A percentile compares a stretch with the other conserved stretches of the same genome.
Evolutionary conservation across 805 yeast genomes (phyloP).

Genomic region (Myxozyma neotropica): DNA sequence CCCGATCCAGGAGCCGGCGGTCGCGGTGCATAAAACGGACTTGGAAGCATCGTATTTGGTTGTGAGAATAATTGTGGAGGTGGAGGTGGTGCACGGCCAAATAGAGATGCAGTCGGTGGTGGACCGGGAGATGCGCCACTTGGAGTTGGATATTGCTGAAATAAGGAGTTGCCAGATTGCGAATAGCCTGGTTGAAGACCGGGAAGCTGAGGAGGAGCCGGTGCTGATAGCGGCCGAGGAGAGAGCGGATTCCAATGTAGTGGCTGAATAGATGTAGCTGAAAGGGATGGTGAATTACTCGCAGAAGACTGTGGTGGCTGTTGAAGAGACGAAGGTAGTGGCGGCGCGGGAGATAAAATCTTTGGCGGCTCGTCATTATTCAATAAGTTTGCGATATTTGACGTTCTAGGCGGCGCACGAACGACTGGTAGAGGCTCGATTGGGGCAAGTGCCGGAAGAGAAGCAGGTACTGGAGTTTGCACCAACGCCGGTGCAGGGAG

Average conservation of each 20-base stretch:
- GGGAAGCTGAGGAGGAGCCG: constrained; percentile 5
- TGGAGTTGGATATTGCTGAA: neutral
- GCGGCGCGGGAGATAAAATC: constrained; percentile 3
- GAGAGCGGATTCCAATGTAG: neutral
- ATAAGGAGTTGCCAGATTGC: neutral
- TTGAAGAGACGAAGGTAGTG: neutral
- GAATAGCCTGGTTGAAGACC: neutral
- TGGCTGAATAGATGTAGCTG: neutral
- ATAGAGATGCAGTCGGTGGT: neutral
- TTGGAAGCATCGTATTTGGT: constrained; percentile 2
- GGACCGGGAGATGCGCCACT: neutral
- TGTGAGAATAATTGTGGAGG: constrained; percentile 2
- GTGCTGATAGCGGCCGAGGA: neutral
- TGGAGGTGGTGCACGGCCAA: constrained; percentile 1
- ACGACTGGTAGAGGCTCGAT: neutral
- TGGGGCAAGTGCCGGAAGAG: neutral
- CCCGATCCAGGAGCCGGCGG: neutral
- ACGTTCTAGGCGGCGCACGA: constrained; percentile 21
- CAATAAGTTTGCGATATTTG: constrained; percentile 25
- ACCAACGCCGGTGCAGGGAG: neutral
- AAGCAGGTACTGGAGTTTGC: neutral
- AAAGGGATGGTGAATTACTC: neutral
- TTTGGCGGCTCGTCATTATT: constrained; percentile 12
- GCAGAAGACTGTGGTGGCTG: constrained; percentile 2
- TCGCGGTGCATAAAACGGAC: neutral